Evolutionary conservation across 2,329 filamentous ascomycete genomes (phyloP).

Genomic region (Chrysoporthe cubensis): DNA sequence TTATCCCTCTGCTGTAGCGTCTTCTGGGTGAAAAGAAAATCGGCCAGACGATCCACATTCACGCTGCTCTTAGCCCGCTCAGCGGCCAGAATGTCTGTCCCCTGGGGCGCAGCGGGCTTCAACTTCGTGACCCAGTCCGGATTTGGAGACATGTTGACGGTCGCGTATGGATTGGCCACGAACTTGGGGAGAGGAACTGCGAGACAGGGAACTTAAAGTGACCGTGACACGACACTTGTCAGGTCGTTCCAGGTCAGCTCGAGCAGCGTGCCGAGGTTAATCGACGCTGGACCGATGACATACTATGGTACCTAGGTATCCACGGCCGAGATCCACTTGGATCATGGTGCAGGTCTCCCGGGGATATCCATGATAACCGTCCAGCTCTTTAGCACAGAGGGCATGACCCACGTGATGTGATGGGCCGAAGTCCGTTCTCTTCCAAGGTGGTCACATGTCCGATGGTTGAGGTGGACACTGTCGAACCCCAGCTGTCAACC

Average conservation of each 20-base stretch:
- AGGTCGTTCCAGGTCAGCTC: neutral
- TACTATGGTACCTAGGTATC: neutral
- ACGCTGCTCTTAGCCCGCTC: slow-evolving; percentile 72
- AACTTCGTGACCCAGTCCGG: slow-evolving; percentile 39
- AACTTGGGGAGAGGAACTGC: no score
- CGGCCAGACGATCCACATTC: slow-evolving; percentile 67
- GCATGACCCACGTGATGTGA: slow-evolving; percentile 3
- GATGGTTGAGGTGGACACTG: neutral
- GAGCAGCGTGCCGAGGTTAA: slow-evolving; percentile 10
- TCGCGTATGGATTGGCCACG: neutral
- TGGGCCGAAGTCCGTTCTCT: neutral
- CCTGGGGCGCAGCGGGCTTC: slow-evolving; percentile 62
- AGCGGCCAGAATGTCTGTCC: slow-evolving; percentile 67
- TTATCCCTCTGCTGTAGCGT: slow-evolving; percentile 62
- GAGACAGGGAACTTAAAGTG: no score
- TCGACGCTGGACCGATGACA: slow-evolving; percentile 14
- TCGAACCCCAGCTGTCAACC: no score
- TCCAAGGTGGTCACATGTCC: slow-evolving; percentile 5
- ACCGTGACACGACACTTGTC: neutral
- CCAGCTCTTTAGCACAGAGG: neutral
- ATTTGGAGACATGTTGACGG: slow-evolving; percentile 25
- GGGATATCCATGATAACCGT: slow-evolving; percentile 10
- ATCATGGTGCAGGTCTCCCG: neutral
- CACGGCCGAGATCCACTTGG: slow-evolving; percentile 10
- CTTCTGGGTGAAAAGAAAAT: slow-evolving; percentile 71